phyloP scores from a whole-genome alignment of 768 basidiomycete genomes.

The Lactarius indigo region DNA sequence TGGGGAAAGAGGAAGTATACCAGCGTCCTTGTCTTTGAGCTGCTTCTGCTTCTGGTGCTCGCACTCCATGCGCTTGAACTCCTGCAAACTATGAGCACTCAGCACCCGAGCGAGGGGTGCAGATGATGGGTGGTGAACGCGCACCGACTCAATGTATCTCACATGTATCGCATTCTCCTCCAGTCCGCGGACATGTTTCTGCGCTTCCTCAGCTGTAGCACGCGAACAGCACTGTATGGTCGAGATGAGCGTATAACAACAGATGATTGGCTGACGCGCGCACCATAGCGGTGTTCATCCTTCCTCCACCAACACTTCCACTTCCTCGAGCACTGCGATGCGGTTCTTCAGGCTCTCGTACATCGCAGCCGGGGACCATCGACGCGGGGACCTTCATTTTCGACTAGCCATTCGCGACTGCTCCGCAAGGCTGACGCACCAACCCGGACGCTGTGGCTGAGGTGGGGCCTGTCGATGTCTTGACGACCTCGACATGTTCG shows the following conservation, averaged over 20 bases:
- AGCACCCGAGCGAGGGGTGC: background rate
- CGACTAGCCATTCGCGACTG: slow-evolving; percentile 26
- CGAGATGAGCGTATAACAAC: slow-evolving; percentile 3
- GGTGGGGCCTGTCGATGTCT: slow-evolving; percentile 30
- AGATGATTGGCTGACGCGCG: slow-evolving; percentile 30
- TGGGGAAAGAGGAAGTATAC: slow-evolving; percentile 37
- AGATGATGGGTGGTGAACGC: slow-evolving; percentile 27
- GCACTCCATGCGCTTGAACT: slow-evolving; percentile 80
- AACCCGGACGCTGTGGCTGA: slow-evolving; percentile 33
- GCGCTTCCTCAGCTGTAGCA: slow-evolving; percentile 76
- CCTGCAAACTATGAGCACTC: slow-evolving; percentile 64
- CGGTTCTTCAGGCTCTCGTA: slow-evolving; percentile 85
- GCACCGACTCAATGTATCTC: slow-evolving; percentile 86
- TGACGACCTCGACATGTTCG: background rate
- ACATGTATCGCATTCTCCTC: slow-evolving; percentile 78
- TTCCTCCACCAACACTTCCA: slow-evolving; percentile 84
- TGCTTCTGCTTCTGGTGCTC: slow-evolving; percentile 90
- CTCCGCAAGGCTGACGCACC: slow-evolving; percentile 47
- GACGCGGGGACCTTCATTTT: slow-evolving; percentile 73
- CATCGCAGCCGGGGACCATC: slow-evolving; percentile 80
- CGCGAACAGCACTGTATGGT: slow-evolving; percentile 13
- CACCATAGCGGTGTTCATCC: slow-evolving; percentile 76
- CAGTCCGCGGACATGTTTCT: slow-evolving; percentile 79
- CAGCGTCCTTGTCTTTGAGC: slow-evolving; percentile 86
- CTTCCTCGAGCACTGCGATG: slow-evolving; percentile 87